Evolutionary conservation across 176 grass and related monocot species (phyloP), one percentile per base, ranked within the genome.

Genomic region (Eragrostis nindensis): DNA sequence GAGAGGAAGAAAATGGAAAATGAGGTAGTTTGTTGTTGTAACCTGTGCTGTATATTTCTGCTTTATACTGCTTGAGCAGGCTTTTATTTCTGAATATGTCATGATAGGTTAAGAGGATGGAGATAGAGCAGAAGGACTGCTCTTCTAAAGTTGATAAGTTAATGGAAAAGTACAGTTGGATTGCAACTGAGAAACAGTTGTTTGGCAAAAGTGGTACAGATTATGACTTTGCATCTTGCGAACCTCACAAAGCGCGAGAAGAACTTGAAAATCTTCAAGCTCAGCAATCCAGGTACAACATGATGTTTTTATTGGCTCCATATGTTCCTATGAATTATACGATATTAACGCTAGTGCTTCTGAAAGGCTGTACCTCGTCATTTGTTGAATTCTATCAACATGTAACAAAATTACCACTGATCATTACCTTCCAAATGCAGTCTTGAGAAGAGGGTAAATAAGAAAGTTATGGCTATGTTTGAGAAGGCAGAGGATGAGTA

Each of bases 381-480:
- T 25, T n/a, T 68, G 5, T 26, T 70, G 41, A 75, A 53, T 30
- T 69, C 3, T 47, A 73, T 70, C 32, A 80, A 62, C 81, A 77
- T 85, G 42, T 76, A 55, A 69, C 61, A 17, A 11, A 66, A 66
- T 10, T 24, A 71, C 42, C 8, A 55, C 32, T 83, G 42, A 27
- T 66, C 49, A 57, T 83, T 72, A 32, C 77, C 68, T 88, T 6
- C 85, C 74, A 53, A 80, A 36, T 91, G 70, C 84, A 99, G 96
- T 82, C 90, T 99, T 73, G 92, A 99, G 96, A 99, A 99, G 79
- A 95, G 96, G 73, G 84, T 99, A 30, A 99, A 99, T 84, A 99
- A 99, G 73, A 99, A 99, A 83, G 96, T 99, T 50, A 95, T 99
- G 90, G 86, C 88, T 29, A 95, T 99, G 92, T 99, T 99, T 91